Evolutionary conservation across 202 grass and related monocot species (phyloP).

Genomic region (Schoenoplectus tabernaemontani): DNA sequence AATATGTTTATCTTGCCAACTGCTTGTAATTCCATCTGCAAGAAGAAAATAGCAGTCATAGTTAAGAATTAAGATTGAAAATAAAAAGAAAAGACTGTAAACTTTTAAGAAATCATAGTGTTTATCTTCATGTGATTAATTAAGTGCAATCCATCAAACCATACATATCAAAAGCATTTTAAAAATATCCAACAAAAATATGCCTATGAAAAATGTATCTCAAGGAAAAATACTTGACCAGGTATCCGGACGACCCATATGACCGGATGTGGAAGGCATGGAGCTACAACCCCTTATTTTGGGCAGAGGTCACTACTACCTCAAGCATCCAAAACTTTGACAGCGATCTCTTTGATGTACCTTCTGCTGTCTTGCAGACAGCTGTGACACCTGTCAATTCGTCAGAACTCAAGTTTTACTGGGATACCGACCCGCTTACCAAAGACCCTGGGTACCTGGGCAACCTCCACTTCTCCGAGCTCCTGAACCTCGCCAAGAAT

Average conservation of each 20-base stretch:
- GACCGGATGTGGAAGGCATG: conserved; percentile 41
- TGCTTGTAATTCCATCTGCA: background rate
- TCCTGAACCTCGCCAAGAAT: conserved; percentile 22
- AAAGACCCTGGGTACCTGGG: conserved; percentile 11
- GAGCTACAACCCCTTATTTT: background rate
- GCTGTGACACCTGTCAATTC: conserved; percentile 28
- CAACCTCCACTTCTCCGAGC: conserved; percentile 38
- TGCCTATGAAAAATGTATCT: background rate
- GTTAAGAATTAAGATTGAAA: background rate
- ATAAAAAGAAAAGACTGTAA: background rate
- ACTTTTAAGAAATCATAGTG: background rate
- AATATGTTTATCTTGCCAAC: background rate
- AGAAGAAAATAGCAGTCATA: background rate
- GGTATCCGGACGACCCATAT: conserved; percentile 48
- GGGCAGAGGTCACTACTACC: conserved; percentile 29
- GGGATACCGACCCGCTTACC: background rate
- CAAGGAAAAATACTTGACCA: background rate
- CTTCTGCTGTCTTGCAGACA: conserved; percentile 47
- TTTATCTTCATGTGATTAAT: background rate
- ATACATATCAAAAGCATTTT: background rate
- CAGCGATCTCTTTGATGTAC: background rate
- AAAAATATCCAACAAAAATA: no score
- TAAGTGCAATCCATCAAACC: background rate
- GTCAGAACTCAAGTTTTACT: conserved; percentile 14
- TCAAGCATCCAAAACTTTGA: background rate